Base-by-base conservation (phyloP, 179 eudicot genomes). In the Amaranthus tricolor region DNA sequence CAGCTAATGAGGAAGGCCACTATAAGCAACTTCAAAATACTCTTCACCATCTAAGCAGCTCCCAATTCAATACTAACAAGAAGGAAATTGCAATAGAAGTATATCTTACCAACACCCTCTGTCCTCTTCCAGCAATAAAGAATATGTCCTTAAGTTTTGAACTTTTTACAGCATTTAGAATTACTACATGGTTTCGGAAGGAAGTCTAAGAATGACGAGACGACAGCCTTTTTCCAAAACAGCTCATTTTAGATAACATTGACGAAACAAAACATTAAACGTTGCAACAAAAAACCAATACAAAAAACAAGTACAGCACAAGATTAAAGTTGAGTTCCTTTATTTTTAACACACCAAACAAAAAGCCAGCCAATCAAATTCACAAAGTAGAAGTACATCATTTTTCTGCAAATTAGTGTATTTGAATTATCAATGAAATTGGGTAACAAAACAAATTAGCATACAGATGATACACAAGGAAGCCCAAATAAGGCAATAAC, bases 291-390 rank as follows among this genome's bases (percentile, higher is more conserved):
- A 71, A 47, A 45, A 2, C 1, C 1, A 9, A 10, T 44, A 40
- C 54, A 40, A 31, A 49, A 7, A 57, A 13, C 49, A 17, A 14
- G 67, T 24, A 17, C 59, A 56, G 8, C 24, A 55, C 21, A 62
- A 20, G 44, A 71, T 31, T 24, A 24, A 24, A 24, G 31, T 24
- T 50, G 51, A 67, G 51, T 14, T 72, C 43, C 66, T 65, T 78
- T 78, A 72, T 78, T 72, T 62, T 50, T 76, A 70, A 70, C 73
- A 59, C 62, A 56, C 66, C 17, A 21, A 48, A 47, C 20, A 67
- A 20, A 19, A 62, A 19, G 66, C 52, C 9, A 72, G 58, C 48
- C 73, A 73, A 78, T 73, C 62, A 24, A 50, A 51, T 52, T 66
- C 40, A 40, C 67, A 72, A 59, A 5, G 67, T 31, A 31, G 58